A percentile compares a stretch with the other conserved stretches of the same genome.
These are phyloP conservation scores for Stagonosporopsis cucurbitacearum DNA, from an alignment of 2,329 filamentous ascomycete species.

Conservation along the genomic window DNA sequence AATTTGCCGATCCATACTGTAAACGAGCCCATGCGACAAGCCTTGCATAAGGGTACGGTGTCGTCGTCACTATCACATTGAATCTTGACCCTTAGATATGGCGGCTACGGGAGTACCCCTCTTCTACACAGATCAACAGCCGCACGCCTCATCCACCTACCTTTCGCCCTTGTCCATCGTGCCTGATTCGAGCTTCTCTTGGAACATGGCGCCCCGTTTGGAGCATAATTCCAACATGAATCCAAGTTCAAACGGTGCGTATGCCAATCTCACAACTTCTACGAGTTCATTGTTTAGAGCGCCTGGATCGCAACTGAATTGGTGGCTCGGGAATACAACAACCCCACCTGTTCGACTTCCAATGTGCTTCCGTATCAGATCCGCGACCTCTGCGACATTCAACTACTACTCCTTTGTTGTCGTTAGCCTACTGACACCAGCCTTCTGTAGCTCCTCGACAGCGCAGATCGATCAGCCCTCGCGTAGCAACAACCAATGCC, in stretches of 20 bases:
- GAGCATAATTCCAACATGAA: conserved; percentile 16
- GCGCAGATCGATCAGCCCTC: conserved; percentile 21
- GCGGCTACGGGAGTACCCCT: conserved; percentile 36
- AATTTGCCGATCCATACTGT: conserved; percentile 21
- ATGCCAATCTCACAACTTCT: conserved; percentile 12
- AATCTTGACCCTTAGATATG: conserved; percentile 22
- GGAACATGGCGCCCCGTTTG: conserved; percentile 32
- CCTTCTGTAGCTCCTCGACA: conserved; percentile 4
- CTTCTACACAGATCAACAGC: conserved; percentile 27
- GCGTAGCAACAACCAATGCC: conserved; percentile 19
- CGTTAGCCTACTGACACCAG: not conserved
- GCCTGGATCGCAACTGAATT: not conserved
- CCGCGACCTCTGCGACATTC: not conserved
- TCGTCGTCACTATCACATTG: conserved; percentile 14
- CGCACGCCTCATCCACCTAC: conserved; percentile 25
- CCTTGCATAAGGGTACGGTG: conserved; percentile 13
- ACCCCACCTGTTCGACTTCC: not conserved
- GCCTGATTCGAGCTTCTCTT: conserved; percentile 30
- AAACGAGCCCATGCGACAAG: conserved; percentile 6
- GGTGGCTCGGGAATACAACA: not conserved
- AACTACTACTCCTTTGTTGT: not conserved
- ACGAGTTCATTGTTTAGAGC: not conserved
- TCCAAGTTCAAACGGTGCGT: conserved; percentile 29
- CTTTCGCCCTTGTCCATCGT: conserved; percentile 32
- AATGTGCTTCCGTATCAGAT: not conserved